Evolutionary conservation across 208 protist genomes (phyloP), one percentile per base, ranked within the genome.

Genomic region (Trypanosoma melophagium): DNA sequence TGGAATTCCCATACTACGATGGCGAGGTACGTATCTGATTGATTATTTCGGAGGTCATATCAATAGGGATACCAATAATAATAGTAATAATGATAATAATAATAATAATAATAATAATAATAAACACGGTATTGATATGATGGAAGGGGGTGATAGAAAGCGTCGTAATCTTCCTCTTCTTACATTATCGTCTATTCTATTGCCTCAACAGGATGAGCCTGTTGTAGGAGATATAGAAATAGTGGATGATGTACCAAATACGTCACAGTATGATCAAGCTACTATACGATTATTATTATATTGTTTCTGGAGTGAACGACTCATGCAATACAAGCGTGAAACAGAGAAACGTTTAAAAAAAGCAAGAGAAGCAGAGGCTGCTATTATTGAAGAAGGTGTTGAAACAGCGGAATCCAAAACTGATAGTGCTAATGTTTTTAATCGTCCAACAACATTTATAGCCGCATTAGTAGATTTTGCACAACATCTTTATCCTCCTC

Each of bases 281-380:
- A 89, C 80, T 0, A 52, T 95, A 14, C 90, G 90, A 13, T 79
- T 88, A 45, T 25, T 95, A 28, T 71, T 95, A 16, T 86, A 87
- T 25, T 72, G 65, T 60, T 95, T 93, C 56, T 95, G 90, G 87
- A 63, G 73, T 57, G 72, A 83, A 49, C 86, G 90, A 3, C 44
- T 93, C 19, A 25, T 16, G 42, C 74, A 84, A 40, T 95, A 86
- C 52, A 74, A 73, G 57, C 65, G 41, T 21, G 73, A 81, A 66
- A 90, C 90, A 83, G 52, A 63, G 17, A 8, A 35, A 21, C 58
- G 60, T 50, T 5, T 67, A 45, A 12, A 60, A 14, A 51, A 5
- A 25, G 17, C 28, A 35, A 35, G 28, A 35, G 28, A 25, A n/a
- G 60, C 50, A 25, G 47, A 0, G 3, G 1, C 41, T 42, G 24